Base-by-base conservation (phyloP, 2,329 filamentous ascomycete genomes). In the Microcyclospora tardicrescens region DNA sequence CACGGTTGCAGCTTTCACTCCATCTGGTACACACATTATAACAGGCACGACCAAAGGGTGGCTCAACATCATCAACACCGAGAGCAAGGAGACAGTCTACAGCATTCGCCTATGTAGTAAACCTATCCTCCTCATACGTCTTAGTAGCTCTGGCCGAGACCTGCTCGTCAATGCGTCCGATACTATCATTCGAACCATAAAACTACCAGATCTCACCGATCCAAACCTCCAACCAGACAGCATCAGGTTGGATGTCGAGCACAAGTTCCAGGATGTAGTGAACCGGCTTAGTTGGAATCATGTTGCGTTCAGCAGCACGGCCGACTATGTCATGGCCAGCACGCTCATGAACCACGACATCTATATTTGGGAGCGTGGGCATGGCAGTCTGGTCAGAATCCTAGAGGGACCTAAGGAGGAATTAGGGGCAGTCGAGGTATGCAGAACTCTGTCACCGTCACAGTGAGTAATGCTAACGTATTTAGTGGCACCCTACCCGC, bases 281-380 rank as follows among this genome's bases (percentile, higher is more conserved):
- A 96, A 98, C 57, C 78, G 83, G 33, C 66, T 96, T 10, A 86
- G 83, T 6, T 98, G 91, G 91, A 98, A 96, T 55, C 86, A 95
- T 55, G 87, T 94, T 42, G 86, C 87, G 0, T 96, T 98, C 59
- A 93, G 85, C 54, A 81, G 84, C 1, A 91, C 84, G 0, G 87
- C 86, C 37, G 91, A 98, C 61, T 96, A 96, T 57, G 86, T 98
- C 31, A 86, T 86, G 16, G 91, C 93, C 0, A 93, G 86, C 16
- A 96, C 91, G 2, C 94, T 86, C 61, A 96, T 96, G 70, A 98
- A 98, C 55, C 87, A 95, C 53, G 89, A 98, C 61, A 83, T 98
- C 46, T 96, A 96, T 62, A 87, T 96, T 19, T 96, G 89, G 91
- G 91, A 98, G 63, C 78, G 91, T 39, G 82, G 81, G 40, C 85